Evolutionary conservation across 2,329 filamentous ascomycete species (phyloP).

Genomic region (Eurotiales sp.): DNA sequence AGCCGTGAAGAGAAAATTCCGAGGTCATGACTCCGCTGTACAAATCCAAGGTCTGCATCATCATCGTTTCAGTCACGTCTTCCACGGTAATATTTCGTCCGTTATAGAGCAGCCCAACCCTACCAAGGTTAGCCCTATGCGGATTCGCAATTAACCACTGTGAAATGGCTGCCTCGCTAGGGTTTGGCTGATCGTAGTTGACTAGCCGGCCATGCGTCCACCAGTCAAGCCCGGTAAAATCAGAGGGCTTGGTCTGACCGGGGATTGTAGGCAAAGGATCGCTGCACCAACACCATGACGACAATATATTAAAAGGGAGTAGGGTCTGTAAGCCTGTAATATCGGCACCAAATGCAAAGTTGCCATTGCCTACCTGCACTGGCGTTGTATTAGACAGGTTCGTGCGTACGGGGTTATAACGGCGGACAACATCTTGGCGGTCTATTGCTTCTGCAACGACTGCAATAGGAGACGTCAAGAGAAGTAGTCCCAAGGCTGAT

Average conservation of each 20-base stretch:
- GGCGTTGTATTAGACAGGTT: slow-evolving; percentile 46
- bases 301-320: slow-evolving; percentile 39
- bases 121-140: slow-evolving; percentile 50
- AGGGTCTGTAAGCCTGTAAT: slow-evolving; percentile 47
- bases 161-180: slow-evolving; percentile 39
- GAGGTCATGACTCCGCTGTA: slow-evolving; percentile 47
- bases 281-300: slow-evolving; percentile 47
- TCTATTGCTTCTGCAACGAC: background rate
- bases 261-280: slow-evolving; percentile 38
- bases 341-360: slow-evolving; percentile 47
- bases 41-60: slow-evolving; percentile 47
- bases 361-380: slow-evolving; percentile 48
- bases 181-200: slow-evolving; percentile 43
- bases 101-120: slow-evolving; percentile 47
- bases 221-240: slow-evolving; percentile 43
- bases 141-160: slow-evolving; percentile 56
- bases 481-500: background rate
- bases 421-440: slow-evolving; percentile 13
- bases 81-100: slow-evolving; percentile 19
- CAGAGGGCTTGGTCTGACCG: slow-evolving; percentile 29
- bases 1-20: slow-evolving; percentile 41
- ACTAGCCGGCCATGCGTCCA: slow-evolving; percentile 44
- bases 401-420: slow-evolving; percentile 44
- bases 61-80: slow-evolving; percentile 39
- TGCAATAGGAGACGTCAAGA: background rate